Evolutionary conservation across 257 asterid genomes (phyloP).

Genomic region (Dorcoceras hygrometricum): DNA sequence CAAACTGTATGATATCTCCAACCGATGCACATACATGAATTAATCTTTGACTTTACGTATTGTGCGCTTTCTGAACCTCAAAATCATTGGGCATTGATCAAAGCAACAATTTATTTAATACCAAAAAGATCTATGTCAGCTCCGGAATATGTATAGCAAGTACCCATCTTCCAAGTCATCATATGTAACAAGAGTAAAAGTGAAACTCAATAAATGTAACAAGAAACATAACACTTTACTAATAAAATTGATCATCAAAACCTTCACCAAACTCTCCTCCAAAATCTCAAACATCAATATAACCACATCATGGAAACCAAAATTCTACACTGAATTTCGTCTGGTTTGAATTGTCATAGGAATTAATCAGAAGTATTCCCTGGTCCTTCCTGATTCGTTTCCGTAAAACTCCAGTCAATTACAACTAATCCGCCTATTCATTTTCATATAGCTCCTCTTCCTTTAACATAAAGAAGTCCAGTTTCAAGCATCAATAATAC

Average conservation of each 20-base stretch:
- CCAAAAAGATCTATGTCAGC: constrained; percentile 8
- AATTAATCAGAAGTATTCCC: neutral
- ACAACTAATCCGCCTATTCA: neutral
- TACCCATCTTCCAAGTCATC: neutral
- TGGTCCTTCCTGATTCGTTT: neutral
- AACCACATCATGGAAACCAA: neutral
- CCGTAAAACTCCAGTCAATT: constrained; percentile 5
- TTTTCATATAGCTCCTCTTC: neutral
- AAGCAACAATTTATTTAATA: constrained; percentile 1
- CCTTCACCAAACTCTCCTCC: constrained; percentile 1
- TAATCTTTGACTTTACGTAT: neutral
- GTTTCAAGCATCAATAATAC: no score
- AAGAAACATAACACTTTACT: neutral
- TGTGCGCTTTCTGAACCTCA: neutral
- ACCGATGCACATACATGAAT: neutral
- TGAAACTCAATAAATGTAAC: neutral
- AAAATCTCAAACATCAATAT: constrained; percentile 4
- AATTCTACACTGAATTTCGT: neutral
- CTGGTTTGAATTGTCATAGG: neutral
- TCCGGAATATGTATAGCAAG: neutral
- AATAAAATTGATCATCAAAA: constrained; percentile 1
- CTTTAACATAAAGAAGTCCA: neutral
- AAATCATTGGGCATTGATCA: neutral
- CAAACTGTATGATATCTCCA: neutral
- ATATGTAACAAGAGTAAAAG: neutral